Base-by-base conservation (phyloP, 2,329 filamentous ascomycete genomes). In the Gliomastix tumulicola region DNA sequence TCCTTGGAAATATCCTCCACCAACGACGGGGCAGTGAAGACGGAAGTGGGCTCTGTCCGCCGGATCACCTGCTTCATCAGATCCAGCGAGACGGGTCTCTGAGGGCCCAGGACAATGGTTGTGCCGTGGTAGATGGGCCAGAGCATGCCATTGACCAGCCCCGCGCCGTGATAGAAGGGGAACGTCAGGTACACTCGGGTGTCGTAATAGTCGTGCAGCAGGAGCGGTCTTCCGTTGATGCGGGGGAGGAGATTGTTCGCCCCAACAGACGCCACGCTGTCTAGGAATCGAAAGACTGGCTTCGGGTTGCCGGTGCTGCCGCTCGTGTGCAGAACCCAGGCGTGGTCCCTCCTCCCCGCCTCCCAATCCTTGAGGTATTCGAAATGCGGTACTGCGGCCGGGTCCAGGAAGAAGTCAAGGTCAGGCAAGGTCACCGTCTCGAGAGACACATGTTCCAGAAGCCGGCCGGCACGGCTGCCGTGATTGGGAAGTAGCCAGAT, bases 281-380 rank as follows among this genome's bases (percentile, higher is more conserved):
- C n/a, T n/a, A n/a, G n/a, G n/a, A n/a, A n/a, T n/a, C n/a, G n/a
- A n/a, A n/a, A n/a, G 11, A 54, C 45, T 5, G 50, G 50, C 30
- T 56, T 56, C 2, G 56, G 50, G 18, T 49, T 38, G 6, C 59
- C 58, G 1, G 61, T 64, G 0, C 59, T 54, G 15, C 61, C 61
- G 11, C 53, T 59, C 1, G 57, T 62, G 31, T 65, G 61, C 1
- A 60, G 32, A 2, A 62, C 48, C 3, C 50, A 38, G 2, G 56
- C 47, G 0, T 56, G 51, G 1, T 61, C 55, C 6, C 32, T 28
- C 10, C 39, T 44, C 1, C 51, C 58, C 36, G 61, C 43, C 0
- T 50, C 46, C 35, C 53, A 62, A 0, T 48, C 46, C 32, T 55
- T 58, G 23, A 30, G 35, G 37, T 53, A 62, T n/a, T n/a, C n/a